phyloP scores from a whole-genome alignment of 2,329 filamentous ascomycete genomes.

The Ophiostoma sp. region DNA sequence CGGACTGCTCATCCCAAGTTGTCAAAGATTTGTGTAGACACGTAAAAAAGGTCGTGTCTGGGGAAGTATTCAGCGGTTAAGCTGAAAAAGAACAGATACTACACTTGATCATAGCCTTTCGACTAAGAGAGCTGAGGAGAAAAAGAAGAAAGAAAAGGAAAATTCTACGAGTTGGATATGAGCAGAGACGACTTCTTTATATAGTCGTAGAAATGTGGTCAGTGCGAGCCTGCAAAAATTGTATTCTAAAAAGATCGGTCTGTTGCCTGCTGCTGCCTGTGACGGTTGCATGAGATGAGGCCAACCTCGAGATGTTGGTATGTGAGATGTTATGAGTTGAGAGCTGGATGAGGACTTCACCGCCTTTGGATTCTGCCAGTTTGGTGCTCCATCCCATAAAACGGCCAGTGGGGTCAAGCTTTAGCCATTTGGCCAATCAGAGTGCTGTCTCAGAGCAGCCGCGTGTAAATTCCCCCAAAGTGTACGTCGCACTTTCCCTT shows the following conservation, averaged over 20 bases:
- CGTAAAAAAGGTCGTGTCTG: slow-evolving; percentile 65
- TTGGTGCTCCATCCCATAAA: background rate
- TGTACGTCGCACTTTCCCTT: slow-evolving; percentile 10
- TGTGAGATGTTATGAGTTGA: background rate
- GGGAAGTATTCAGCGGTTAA: slow-evolving; percentile 85
- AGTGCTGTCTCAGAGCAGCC: slow-evolving; percentile 13
- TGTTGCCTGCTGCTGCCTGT: slow-evolving; percentile 3
- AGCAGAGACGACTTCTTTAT: background rate
- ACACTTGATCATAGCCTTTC: slow-evolving; percentile 82
- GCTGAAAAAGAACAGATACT: slow-evolving; percentile 94
- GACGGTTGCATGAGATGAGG: background rate
- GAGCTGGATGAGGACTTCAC: background rate
- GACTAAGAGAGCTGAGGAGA: slow-evolving; percentile 50
- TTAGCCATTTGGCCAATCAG: slow-evolving; percentile 6
- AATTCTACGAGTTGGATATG: slow-evolving; percentile 19
- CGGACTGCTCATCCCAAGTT: slow-evolving; percentile 48
- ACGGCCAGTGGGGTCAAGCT: slow-evolving; percentile 11
- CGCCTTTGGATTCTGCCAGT: slow-evolving; percentile 25
- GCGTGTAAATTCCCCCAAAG: slow-evolving; percentile 19
- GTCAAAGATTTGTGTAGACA: slow-evolving; percentile 72
- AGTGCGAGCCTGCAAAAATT: background rate
- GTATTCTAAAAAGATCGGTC: background rate
- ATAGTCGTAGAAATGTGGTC: background rate
- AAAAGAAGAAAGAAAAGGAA: slow-evolving; percentile 48
- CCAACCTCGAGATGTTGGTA: background rate